Conservation (phyloP, 768 basidiomycete genomes). For the Dendrothele bispora region DNA sequence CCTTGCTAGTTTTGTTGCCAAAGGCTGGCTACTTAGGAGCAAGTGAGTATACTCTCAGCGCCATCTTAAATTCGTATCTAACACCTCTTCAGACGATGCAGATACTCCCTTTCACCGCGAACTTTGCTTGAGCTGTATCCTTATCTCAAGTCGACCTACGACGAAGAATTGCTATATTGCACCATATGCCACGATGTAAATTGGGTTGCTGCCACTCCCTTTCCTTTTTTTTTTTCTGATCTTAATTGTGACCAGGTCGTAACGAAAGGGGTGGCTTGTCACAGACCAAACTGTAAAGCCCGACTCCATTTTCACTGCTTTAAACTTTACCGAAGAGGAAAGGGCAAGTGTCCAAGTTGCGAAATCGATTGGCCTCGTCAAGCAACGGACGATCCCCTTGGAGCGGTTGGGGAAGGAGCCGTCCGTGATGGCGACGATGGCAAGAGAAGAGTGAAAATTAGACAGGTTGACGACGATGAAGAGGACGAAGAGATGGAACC, state of each 20-base stretch:
- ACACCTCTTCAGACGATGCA: conserved; percentile 46
- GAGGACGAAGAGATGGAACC: conserved; percentile 35
- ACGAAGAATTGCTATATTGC: conserved; percentile 72
- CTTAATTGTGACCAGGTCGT: conserved; percentile 62
- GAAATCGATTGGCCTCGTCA: conserved; percentile 57
- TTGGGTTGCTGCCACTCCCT: too few relatives aligned
- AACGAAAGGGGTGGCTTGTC: conserved; percentile 68
- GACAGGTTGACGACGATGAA: conserved; percentile 40
- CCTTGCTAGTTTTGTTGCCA: conserved; percentile 79
- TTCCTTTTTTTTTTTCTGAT: too few relatives aligned
- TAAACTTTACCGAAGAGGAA: conserved; percentile 43
- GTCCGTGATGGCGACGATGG: conserved; percentile 59
- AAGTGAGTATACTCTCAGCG: conserved; percentile 43
- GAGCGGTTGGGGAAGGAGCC: conserved; percentile 69
- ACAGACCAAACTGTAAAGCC: conserved; percentile 57
- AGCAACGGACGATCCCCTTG: conserved; percentile 43
- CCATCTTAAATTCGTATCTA: neutral
- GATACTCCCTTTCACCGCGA: conserved; percentile 77
- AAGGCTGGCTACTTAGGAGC: conserved; percentile 77
- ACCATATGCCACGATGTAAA: conserved; percentile 70
- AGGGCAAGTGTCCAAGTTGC: conserved; percentile 57
- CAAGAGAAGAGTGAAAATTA: conserved; percentile 32
- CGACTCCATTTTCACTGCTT: conserved; percentile 70
- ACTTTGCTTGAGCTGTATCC: conserved; percentile 69
- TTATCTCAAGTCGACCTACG: conserved; percentile 74